Evolutionary conservation across 2,329 filamentous ascomycete genomes (phyloP).

Genomic region (Aspergillus viridinutans): DNA sequence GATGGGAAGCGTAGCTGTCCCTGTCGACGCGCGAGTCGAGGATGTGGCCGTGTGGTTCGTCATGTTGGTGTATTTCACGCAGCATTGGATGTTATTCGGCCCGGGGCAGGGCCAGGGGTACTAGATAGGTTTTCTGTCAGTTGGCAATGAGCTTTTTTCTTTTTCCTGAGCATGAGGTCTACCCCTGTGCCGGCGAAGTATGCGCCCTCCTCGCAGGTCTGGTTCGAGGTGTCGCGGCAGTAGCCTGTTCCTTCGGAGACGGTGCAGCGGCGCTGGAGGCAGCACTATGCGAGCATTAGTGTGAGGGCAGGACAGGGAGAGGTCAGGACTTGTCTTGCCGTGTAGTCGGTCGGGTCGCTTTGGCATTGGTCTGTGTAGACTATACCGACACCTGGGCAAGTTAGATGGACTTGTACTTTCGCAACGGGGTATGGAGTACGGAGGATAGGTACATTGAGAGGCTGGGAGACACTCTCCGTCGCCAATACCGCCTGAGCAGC

Average conservation of each 20-base stretch:
- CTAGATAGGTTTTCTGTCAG: background rate
- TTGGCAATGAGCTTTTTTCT: too few species aligned
- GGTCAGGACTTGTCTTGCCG: background rate
- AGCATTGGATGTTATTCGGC: constrained; percentile 5
- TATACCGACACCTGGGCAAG: constrained; percentile 5
- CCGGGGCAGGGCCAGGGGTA: constrained; percentile 6
- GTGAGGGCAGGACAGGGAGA: too few species aligned
- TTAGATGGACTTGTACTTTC: background rate
- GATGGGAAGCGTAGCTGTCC: background rate
- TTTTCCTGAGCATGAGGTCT: background rate
- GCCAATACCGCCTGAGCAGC: background rate
- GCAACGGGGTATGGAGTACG: too few species aligned
- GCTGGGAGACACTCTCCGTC: constrained; percentile 1
- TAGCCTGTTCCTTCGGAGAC: constrained; percentile 2
- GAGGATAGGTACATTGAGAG: constrained; percentile 2
- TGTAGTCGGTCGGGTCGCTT: constrained; percentile 1
- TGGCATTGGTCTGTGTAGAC: constrained; percentile 7
- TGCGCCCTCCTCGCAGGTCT: constrained; percentile 6
- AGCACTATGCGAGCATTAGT: constrained; percentile 4
- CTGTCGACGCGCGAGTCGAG: background rate
- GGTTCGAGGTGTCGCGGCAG: constrained; percentile 7
- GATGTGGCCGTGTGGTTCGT: too few species aligned
- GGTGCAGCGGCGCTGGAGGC: constrained; percentile 3
- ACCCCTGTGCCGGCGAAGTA: constrained; percentile 6
- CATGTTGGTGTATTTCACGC: constrained; percentile 7